A percentile compares a stretch with the other conserved stretches of the same genome.
Evolutionary conservation across 345 rosid species (phyloP).

Genomic region (Salix exigua): DNA sequence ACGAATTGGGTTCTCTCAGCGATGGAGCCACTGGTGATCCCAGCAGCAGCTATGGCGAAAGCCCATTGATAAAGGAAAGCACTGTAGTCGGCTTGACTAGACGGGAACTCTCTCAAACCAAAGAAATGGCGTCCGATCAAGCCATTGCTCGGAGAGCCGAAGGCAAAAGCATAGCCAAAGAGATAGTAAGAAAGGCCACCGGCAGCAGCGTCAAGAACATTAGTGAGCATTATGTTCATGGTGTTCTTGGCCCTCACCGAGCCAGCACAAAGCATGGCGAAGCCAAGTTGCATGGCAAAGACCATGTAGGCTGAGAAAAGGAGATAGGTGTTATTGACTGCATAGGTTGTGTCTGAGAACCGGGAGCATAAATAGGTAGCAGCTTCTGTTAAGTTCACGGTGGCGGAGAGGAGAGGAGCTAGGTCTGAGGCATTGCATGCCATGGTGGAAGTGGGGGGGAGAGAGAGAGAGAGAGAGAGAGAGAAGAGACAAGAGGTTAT

Average conservation of each 20-base stretch:
- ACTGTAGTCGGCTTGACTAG: conserved; percentile 32
- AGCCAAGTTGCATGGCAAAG: conserved; percentile 60
- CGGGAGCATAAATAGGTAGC: conserved; percentile 44
- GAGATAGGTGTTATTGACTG: conserved; percentile 56
- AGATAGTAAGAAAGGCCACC: conserved; percentile 32
- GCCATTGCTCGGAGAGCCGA: conserved; percentile 20
- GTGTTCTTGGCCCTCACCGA: conserved; percentile 33
- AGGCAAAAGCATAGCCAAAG: conserved; percentile 31
- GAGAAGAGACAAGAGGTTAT: not conserved
- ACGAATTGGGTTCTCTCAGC: conserved; percentile 71
- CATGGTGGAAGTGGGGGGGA: conserved; percentile 8
- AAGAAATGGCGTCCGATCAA: conserved; percentile 29
- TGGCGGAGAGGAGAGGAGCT: conserved; percentile 32
- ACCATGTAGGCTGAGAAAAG: conserved; percentile 72
- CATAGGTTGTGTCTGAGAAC: conserved; percentile 42
- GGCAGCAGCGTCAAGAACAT: conserved; percentile 33
- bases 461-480: not conserved
- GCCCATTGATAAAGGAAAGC: conserved; percentile 63
- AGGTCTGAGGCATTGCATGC: conserved; percentile 41
- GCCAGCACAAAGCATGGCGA: conserved; percentile 37
- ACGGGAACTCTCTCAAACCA: conserved; percentile 17
- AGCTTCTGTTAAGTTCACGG: conserved; percentile 40
- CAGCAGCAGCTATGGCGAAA: conserved; percentile 54
- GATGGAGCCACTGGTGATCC: conserved; percentile 69
- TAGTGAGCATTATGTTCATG: conserved; percentile 34